A percentile compares a stretch with the other conserved stretches of the same genome.
Evolutionary conservation across 1,284 basidiomycete species (phyloP).

Genomic region (Heterobasidion annosum): DNA sequence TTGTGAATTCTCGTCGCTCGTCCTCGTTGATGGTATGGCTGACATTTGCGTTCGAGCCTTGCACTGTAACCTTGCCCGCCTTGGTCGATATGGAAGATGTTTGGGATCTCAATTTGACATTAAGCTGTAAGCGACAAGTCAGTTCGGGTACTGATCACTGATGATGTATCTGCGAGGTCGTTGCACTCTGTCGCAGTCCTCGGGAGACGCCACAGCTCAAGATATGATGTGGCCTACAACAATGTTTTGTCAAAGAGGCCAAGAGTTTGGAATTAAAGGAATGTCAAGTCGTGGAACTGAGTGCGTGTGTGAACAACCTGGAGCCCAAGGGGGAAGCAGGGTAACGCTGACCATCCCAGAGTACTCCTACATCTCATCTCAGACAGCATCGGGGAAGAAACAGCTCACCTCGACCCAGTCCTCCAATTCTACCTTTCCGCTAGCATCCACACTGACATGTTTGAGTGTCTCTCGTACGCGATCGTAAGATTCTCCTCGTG

Average conservation of each 20-base stretch:
- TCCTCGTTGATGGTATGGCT: constrained; percentile 99
- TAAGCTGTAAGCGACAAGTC: constrained; percentile 40
- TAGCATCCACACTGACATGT: constrained; percentile 89
- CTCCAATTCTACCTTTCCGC: constrained; percentile 93
- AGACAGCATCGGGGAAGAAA: background rate
- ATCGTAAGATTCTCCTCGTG: constrained; percentile 86
- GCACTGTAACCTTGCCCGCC: constrained; percentile 89
- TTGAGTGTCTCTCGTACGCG: constrained; percentile 88
- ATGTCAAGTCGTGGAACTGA: no score
- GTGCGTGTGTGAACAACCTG: no score
- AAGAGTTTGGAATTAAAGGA: no score
- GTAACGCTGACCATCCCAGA: no score
- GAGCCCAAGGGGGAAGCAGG: no score
- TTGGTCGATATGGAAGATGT: constrained; percentile 56
- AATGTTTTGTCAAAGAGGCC: no score
- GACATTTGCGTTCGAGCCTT: constrained; percentile 92
- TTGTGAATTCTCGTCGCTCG: constrained; percentile 92
- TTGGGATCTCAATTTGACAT: constrained; percentile 70
- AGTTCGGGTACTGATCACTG: background rate
- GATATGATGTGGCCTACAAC: no score
- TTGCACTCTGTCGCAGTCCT: no score
- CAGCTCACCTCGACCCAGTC: constrained; percentile 89
- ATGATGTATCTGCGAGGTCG: background rate
- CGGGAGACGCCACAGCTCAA: no score
- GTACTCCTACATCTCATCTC: no score